Conservation (phyloP, 441 rosid genomes). For the Erodium texanum region DNA sequence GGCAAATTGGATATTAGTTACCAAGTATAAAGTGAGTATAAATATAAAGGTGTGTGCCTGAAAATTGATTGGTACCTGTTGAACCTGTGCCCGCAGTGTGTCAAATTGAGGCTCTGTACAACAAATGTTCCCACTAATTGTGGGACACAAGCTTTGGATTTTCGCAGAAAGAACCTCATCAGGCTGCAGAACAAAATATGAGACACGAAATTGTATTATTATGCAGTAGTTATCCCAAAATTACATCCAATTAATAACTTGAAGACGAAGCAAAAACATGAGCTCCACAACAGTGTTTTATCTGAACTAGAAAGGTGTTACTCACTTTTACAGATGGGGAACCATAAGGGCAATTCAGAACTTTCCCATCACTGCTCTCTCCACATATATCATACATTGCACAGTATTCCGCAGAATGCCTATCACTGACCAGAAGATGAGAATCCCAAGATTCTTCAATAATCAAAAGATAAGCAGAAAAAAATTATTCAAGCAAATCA, state of each 20-base stretch:
- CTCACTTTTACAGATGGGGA: conserved; percentile 45
- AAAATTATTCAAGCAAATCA: conserved; percentile 9
- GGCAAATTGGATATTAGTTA: background rate
- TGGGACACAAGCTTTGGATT: conserved; percentile 70
- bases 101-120: conserved; percentile 65
- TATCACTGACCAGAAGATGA: conserved; percentile 24
- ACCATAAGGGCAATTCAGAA: conserved; percentile 55
- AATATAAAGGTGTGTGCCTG: background rate
- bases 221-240: background rate
- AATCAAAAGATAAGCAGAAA: background rate
- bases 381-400: conserved; percentile 76
- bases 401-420: conserved; percentile 52
- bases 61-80: conserved; percentile 37
- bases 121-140: conserved; percentile 57
- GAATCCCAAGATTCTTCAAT: conserved; percentile 6
- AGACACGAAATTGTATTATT: too few species aligned
- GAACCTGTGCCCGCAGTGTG: conserved; percentile 64
- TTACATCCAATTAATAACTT: background rate
- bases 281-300: background rate
- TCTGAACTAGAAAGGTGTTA: conserved; percentile 14
- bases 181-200: conserved; percentile 38
- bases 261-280: background rate
- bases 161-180: conserved; percentile 59
- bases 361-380: conserved; percentile 59
- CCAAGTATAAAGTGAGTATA: background rate